Conservation (phyloP, 805 yeast genomes). For the Lipomyces chichibuensis region DNA sequence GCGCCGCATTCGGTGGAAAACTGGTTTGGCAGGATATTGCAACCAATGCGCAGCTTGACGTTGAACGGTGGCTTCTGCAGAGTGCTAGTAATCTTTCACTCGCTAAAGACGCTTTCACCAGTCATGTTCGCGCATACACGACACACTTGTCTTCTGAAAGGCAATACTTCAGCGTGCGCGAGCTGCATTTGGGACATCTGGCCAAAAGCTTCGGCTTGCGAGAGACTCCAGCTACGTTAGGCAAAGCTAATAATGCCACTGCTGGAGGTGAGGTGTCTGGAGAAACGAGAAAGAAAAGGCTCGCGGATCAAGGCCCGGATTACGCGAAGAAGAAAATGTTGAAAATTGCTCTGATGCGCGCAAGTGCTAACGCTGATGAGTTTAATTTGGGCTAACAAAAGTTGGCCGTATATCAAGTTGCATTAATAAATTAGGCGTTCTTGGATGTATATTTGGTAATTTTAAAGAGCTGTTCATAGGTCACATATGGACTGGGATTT, state of each 20-base stretch:
- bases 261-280: constrained; percentile 37
- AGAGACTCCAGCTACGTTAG: constrained; percentile 79
- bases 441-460: neutral
- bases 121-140: constrained; percentile 93
- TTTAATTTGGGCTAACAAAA: constrained; percentile 58
- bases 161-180: constrained; percentile 75
- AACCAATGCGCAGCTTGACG: constrained; percentile 90
- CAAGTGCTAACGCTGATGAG: constrained; percentile 66
- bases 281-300: constrained; percentile 38
- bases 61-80: constrained; percentile 85
- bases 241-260: constrained; percentile 52
- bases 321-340: constrained; percentile 75
- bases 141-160: constrained; percentile 87
- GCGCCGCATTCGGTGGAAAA: constrained; percentile 48
- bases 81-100: constrained; percentile 58
- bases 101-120: constrained; percentile 81
- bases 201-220: constrained; percentile 94
- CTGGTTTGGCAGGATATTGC: constrained; percentile 84
- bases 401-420: neutral
- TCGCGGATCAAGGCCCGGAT: constrained; percentile 55
- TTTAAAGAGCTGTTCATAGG: neutral
- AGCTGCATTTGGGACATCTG: constrained; percentile 89
- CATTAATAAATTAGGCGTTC: neutral
- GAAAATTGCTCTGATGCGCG: constrained; percentile 71
- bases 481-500: neutral